Evolutionary conservation across 2,329 filamentous ascomycete species (phyloP), one percentile per base, ranked within the genome.

Genomic region (Exserohilum rostratum): DNA sequence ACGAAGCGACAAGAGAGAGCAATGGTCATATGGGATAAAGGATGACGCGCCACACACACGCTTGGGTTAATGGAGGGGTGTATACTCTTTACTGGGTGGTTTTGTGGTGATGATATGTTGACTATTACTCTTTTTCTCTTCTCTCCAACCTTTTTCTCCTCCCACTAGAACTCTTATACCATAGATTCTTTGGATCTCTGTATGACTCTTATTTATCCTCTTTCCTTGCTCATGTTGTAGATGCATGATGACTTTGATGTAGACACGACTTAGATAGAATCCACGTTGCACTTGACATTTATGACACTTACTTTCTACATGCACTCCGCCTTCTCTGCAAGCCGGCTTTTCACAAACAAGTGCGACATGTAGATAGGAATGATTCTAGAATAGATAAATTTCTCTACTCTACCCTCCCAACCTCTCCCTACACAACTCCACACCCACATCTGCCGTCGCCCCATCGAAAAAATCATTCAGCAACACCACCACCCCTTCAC

Each of bases 401-500:
- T 9, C n/a, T 1, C 5, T 27, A 10, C 29, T 10, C 2, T 11
- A 1, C 18, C 22, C 67, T 7, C 55, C 57, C 60, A 80, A 48
- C 54, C 79, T 69, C 56, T 77, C 67, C 46, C 61, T 64, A 57
- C 74, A 78, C 59, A 80, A 62, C 54, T 72, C 66, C 51, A 81
- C 69, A 6, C 76, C 77, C 5, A 80, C 74, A 70, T 82, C 79
- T 3, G 77, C 76, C 17, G 79, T 82, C 18, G 73, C 80, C 0
- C 80, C 80, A 60, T 82, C 80, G 40, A 83, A 75, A 57, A 82
- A 83, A 53, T 83, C 81, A 69, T 83, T 82, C 54, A 72, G 12
- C 71, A 83, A 74, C 15, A 80, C 68, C 3, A 82, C 78, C 0
- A 82, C 73, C 2, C 78, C 64, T 42, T 77, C 68, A 2, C 33